phyloP scores from a whole-genome alignment of 352 stramenopile genomes.

The Elongisporangium undulatum region DNA sequence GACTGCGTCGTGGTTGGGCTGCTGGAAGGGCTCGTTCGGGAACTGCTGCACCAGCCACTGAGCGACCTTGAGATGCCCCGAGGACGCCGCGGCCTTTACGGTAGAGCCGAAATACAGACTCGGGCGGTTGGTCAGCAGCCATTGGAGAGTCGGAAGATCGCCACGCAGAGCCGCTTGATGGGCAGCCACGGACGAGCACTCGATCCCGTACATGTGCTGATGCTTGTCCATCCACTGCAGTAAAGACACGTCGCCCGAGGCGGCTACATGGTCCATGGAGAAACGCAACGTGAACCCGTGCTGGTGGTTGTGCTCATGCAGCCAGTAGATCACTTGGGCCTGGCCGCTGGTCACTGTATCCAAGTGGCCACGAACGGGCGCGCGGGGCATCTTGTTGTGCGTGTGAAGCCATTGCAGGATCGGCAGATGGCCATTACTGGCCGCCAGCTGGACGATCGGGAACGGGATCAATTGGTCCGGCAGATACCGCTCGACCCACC shows the following conservation, averaged over 20 bases:
- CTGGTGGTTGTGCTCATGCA: conserved; percentile 19
- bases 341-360: conserved; percentile 14
- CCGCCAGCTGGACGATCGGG: conserved; percentile 39
- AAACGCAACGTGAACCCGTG: not conserved
- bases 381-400: conserved; percentile 17
- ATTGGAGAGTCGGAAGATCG: not conserved
- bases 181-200: not conserved
- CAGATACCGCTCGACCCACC: conserved; percentile 32
- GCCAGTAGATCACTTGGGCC: conserved; percentile 35
- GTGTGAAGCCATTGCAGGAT: conserved; percentile 44
- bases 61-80: not conserved
- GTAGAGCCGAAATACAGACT: not conserved
- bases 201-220: not conserved
- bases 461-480: conserved; percentile 22
- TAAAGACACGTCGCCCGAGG: not conserved
- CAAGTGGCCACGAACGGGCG: conserved; percentile 22
- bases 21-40: not conserved
- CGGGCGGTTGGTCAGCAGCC: not conserved
- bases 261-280: not conserved
- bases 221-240: not conserved
- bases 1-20: not conserved
- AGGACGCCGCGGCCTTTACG: not conserved
- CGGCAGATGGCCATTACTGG: conserved; percentile 41
- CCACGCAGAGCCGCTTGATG: not conserved
- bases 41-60: not conserved